phyloP scores from a whole-genome alignment of 2,329 filamentous ascomycete species.

The Aspergillus ochraceus region DNA sequence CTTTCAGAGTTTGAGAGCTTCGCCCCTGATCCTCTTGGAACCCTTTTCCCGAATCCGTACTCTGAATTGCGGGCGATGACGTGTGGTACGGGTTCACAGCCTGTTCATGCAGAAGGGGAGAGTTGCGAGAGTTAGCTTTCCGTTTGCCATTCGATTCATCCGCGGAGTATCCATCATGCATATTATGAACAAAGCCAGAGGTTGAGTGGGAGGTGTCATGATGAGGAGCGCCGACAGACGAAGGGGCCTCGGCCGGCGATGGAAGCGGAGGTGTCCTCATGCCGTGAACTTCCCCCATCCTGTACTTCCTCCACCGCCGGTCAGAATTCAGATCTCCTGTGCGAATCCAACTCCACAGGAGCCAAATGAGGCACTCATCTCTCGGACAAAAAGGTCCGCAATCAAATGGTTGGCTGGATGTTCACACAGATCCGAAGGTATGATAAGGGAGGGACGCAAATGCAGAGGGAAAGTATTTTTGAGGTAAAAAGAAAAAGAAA shows the following conservation, averaged over 20 bases:
- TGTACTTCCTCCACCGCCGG: constrained; percentile 33
- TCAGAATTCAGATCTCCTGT: constrained; percentile 34
- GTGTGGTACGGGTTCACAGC: constrained; percentile 14
- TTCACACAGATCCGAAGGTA: not conserved
- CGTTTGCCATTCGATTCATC: constrained; percentile 17
- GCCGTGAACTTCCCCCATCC: constrained; percentile 38
- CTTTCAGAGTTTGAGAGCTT: constrained; percentile 40
- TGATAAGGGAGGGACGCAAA: not conserved
- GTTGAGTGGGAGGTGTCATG: constrained; percentile 28
- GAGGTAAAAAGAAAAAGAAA: not conserved
- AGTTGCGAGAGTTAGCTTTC: constrained; percentile 22
- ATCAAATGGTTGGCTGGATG: constrained; percentile 1
- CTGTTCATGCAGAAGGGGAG: constrained; percentile 19
- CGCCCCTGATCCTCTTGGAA: constrained; percentile 31
- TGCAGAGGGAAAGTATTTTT: not conserved
- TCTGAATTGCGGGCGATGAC: constrained; percentile 18
- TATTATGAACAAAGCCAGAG: constrained; percentile 18
- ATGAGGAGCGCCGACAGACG: constrained; percentile 28
- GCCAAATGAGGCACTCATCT: constrained; percentile 33
- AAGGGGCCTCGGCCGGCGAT: constrained; percentile 40
- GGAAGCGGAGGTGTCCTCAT: constrained; percentile 42
- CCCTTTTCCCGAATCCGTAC: constrained; percentile 22
- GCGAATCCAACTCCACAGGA: constrained; percentile 32
- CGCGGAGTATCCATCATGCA: constrained; percentile 16
- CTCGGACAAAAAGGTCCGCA: constrained; percentile 31